Conservation (phyloP, 306 rosid genomes). For the Fagus sylvatica region DNA sequence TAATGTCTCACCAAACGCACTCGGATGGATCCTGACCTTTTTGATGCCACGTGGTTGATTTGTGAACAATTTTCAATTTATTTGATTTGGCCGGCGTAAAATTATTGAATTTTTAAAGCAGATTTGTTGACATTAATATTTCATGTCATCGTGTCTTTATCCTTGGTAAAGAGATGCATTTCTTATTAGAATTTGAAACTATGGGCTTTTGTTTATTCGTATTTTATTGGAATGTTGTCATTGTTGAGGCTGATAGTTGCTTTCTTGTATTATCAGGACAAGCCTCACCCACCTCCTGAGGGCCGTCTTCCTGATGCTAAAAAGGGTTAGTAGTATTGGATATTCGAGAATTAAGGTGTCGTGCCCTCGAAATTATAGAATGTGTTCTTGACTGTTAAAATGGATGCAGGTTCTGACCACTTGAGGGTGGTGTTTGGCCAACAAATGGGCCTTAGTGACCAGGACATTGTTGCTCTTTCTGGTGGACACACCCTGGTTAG, state of each 20-base stretch:
- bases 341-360: not conserved
- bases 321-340: slow-evolving; percentile 48
- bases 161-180: not conserved
- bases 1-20: not conserved
- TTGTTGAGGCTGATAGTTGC: not conserved
- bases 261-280: slow-evolving; percentile 53
- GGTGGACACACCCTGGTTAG: slow-evolving; percentile 91
- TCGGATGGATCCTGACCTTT: no score
- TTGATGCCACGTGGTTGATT: not conserved
- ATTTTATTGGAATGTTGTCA: no score
- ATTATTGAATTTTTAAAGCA: not conserved
- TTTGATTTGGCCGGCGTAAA: not conserved
- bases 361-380: no score
- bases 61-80: not conserved
- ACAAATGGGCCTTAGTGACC: slow-evolving; percentile 85
- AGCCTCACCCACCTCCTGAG: slow-evolving; percentile 73
- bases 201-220: not conserved
- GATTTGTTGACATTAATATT: not conserved
- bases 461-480: slow-evolving; percentile 90
- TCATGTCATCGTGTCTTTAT: not conserved
- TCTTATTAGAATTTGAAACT: no score
- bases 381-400: not conserved
- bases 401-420: slow-evolving; percentile 74
- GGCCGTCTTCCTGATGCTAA: slow-evolving; percentile 92
- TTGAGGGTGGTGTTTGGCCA: slow-evolving; percentile 76